These are phyloP conservation scores for Priceomyces haplophilus DNA, from an alignment of 805 yeast genomes.

Conservation along the genomic window DNA sequence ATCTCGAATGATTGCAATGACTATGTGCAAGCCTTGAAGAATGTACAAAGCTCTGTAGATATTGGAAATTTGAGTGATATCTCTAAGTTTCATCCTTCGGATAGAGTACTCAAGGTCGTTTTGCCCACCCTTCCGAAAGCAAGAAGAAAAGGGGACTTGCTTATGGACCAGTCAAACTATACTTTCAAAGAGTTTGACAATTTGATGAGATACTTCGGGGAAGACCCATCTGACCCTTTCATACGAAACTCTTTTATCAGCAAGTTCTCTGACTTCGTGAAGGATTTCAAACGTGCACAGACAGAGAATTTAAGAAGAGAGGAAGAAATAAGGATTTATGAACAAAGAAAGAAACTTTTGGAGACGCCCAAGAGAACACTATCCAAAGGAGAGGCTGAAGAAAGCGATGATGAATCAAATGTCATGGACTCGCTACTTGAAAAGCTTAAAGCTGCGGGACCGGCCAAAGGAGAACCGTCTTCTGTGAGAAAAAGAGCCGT, in stretches of 20 bases:
- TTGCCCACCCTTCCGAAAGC: slow-evolving; percentile 55
- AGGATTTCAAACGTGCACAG: slow-evolving; percentile 62
- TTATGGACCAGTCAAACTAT: slow-evolving; percentile 48
- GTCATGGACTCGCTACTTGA: slow-evolving; percentile 87
- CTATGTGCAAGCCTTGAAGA: slow-evolving; percentile 47
- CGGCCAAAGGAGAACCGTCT: slow-evolving; percentile 70
- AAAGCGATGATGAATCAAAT: slow-evolving; percentile 41
- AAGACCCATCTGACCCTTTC: slow-evolving; percentile 54
- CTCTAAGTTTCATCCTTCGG: slow-evolving; percentile 63
- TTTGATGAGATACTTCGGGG: slow-evolving; percentile 70
- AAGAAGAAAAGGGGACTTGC: slow-evolving; percentile 46
- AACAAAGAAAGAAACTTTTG: slow-evolving; percentile 65
- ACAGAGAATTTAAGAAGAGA: slow-evolving; percentile 63
- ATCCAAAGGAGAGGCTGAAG: slow-evolving; percentile 23
- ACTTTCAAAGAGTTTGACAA: slow-evolving; percentile 54
- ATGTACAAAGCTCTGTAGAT: slow-evolving; percentile 52
- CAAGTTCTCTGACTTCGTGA: slow-evolving; percentile 57
- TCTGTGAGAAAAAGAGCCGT: slow-evolving; percentile 79
- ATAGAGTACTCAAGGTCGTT: slow-evolving; percentile 53
- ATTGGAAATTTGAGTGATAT: slow-evolving; percentile 65
- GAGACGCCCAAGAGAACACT: slow-evolving; percentile 42
- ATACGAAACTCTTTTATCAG: slow-evolving; percentile 59
- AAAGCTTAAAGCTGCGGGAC: slow-evolving; percentile 82
- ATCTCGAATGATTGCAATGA: slow-evolving; percentile 58
- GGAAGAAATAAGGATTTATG: slow-evolving; percentile 67